These are phyloP conservation scores for Fusarium odoratissimum DNA, from an alignment of 2,329 filamentous ascomycete species.

Conservation along the genomic window DNA sequence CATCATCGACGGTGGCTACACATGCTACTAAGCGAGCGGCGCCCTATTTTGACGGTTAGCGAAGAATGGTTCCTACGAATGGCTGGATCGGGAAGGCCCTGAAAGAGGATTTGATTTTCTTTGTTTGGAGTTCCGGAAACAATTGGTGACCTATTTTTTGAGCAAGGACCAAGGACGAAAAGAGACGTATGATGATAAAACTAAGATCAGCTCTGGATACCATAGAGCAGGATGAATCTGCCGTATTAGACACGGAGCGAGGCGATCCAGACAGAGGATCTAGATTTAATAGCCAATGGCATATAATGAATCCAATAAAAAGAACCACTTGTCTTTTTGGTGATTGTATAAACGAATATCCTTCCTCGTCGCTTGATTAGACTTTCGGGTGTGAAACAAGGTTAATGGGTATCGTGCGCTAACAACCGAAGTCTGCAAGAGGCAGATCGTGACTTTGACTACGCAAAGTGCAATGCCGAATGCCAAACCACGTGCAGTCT, in stretches of 20 bases:
- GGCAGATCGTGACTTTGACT: conserved; percentile 16
- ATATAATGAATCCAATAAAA: conserved; percentile 3
- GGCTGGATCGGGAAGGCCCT: neutral
- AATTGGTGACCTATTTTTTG: conserved; percentile 13
- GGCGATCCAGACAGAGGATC: conserved; percentile 25
- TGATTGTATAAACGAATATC: neutral
- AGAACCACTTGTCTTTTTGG: neutral
- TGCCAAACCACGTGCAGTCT: conserved; percentile 14
- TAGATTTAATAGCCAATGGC: conserved; percentile 28
- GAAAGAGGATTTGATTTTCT: conserved; percentile 22
- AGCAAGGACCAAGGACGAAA: conserved; percentile 13
- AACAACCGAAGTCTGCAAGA: neutral
- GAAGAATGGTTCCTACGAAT: neutral
- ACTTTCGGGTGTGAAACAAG: conserved; percentile 7
- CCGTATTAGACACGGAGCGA: conserved; percentile 25
- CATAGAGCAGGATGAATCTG: conserved; percentile 22
- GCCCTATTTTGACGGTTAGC: neutral
- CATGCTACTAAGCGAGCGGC: conserved; percentile 63
- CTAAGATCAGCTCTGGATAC: conserved; percentile 37
- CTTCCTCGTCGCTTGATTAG: neutral
- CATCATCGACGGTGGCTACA: conserved; percentile 77
- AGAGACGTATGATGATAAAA: conserved; percentile 28
- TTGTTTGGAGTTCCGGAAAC: conserved; percentile 38
- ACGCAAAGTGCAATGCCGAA: neutral
- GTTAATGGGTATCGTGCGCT: conserved; percentile 2